Base-by-base conservation (phyloP, 2,329 filamentous ascomycete species). In the Phyllosticta citribraziliensis region DNA sequence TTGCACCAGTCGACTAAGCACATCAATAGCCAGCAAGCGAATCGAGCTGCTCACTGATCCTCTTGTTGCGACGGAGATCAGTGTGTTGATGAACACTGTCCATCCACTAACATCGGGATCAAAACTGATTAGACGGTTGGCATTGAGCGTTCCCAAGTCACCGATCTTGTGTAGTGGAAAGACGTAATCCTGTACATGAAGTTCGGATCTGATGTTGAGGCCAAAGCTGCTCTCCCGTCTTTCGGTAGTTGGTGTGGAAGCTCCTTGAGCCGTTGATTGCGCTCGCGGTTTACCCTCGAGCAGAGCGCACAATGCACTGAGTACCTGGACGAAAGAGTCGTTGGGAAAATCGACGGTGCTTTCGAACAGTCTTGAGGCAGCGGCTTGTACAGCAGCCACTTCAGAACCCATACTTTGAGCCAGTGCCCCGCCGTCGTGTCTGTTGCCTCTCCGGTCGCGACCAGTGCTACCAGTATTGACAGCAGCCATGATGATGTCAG, bases 291-390 rank as follows among this genome's bases (percentile, higher is more conserved):
- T 68, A 5, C 66, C 66, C 55, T 73, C 80, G 5, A 96, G 79
- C 6, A 97, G 78, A 54, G 82, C 80, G 68, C 91, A 91, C 3
- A 96, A 80, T 0, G 91, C 88, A 59, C 80, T 78, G 1, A 97
- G 79, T 10, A 97, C 84, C 64, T 89, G 84, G 5, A 88, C 77
- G 67, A 97, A 97, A 0, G 91, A 80, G 17, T 85, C 81, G 65
- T 93, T 91, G 0, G 91, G 90, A 68, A 96, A 97, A 67, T 97
- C 92, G 17, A 88, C 81, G 0, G 92, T 97, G 73, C 91, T 96
- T 71, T 97, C 94, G 62, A 97, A 86, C 19, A 99, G 79, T 64
- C 94, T 85, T 1, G 86, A 85, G 1, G 91, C 91, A 2, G 94
- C 94, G 6, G 88, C 87, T 72, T 97, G 90, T 0, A 97, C 93